Conservation (phyloP, 805 yeast species). For the Pichia deserticola region DNA sequence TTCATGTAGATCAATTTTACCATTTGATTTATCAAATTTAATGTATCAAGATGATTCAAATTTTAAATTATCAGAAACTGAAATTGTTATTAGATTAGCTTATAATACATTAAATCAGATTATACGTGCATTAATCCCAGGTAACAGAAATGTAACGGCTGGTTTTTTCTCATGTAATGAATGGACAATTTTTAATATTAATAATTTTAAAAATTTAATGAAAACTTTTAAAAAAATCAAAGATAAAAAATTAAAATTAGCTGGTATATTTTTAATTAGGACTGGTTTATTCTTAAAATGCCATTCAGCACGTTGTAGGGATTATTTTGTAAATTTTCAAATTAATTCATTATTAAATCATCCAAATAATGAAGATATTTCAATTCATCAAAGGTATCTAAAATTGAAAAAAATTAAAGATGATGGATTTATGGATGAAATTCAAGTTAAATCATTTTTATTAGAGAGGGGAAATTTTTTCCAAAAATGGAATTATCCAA, state of each 20-base stretch:
- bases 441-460: background rate
- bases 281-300: slow-evolving; percentile 2
- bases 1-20: slow-evolving; percentile 8
- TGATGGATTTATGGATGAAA: background rate
- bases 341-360: background rate
- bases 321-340: background rate
- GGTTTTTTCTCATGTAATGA: no score
- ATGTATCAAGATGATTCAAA: no score
- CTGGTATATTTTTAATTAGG: slow-evolving; percentile 6
- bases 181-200: no score
- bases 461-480: slow-evolving; percentile 6
- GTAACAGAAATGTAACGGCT: no score
- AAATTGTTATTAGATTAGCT: no score
- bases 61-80: no score
- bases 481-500: slow-evolving; percentile 3
- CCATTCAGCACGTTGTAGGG: background rate
- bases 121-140: no score
- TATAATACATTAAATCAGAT: no score
- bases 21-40: background rate
- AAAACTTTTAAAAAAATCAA: background rate
- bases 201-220: background rate
- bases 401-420: background rate
- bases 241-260: background rate
- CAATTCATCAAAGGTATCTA: background rate
- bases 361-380: background rate